Conservation (phyloP, 495 filamentous ascomycete genomes). For the Neurospora pannonica region DNA sequence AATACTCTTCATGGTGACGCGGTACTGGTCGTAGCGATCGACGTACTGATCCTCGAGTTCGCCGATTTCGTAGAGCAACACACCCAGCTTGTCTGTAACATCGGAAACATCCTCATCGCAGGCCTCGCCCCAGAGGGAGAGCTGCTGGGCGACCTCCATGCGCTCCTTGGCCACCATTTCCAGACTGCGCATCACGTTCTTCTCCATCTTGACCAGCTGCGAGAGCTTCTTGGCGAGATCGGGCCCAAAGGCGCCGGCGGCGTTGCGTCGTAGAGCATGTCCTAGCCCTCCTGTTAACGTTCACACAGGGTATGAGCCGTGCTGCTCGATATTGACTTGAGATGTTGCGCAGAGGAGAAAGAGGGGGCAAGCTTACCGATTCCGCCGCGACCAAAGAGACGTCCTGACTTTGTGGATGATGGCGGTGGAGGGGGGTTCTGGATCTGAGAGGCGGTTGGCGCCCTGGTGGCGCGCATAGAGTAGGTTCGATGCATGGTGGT, state of each 20-base stretch:
- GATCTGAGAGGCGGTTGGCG: constrained; percentile 61
- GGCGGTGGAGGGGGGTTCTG: constrained; percentile 89
- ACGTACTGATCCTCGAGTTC: constrained; percentile 97
- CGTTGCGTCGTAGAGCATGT: constrained; percentile 84
- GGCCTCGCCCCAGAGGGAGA: constrained; percentile 94
- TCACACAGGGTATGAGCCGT: not conserved
- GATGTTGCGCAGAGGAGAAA: not conserved
- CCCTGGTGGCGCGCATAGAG: constrained; percentile 93
- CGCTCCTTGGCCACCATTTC: constrained; percentile 89
- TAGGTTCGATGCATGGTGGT: constrained; percentile 88
- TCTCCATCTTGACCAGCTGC: constrained; percentile 99
- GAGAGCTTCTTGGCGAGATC: constrained; percentile 95
- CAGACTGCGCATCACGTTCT: constrained; percentile 98
- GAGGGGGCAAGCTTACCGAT: constrained; percentile 49
- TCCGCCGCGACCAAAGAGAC: constrained; percentile 77
- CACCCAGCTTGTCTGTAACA: constrained; percentile 96
- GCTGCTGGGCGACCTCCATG: constrained; percentile 98
- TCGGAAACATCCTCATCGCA: constrained; percentile 98
- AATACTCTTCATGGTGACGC: constrained; percentile 98
- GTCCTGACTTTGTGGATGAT: constrained; percentile 79
- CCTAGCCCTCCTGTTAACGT: constrained; percentile 42
- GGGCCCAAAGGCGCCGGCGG: constrained; percentile 90
- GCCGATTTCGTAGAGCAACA: constrained; percentile 95
- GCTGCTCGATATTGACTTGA: not conserved
- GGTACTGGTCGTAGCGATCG: constrained; percentile 97